Conservation (phyloP, 257 asterid species). For the Solanum sitiens region DNA sequence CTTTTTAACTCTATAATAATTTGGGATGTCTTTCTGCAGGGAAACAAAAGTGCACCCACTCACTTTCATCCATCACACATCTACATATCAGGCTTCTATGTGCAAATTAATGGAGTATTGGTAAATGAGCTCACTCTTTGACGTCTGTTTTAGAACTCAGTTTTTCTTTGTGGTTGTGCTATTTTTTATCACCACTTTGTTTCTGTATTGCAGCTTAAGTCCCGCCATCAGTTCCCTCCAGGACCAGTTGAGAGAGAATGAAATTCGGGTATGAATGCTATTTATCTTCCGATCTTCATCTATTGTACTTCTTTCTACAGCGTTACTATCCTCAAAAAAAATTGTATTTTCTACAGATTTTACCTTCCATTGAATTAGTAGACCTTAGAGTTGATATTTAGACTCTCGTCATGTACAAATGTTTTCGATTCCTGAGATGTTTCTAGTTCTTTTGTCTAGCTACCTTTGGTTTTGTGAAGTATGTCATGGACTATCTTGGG, state of each 20-base stretch:
- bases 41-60: slow-evolving; percentile 80
- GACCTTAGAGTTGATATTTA: background rate
- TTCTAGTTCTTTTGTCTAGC: background rate
- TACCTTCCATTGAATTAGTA: background rate
- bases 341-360: background rate
- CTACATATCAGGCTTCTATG: slow-evolving; percentile 96
- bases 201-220: slow-evolving; percentile 56
- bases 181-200: slow-evolving; percentile 2
- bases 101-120: slow-evolving; percentile 97
- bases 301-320: background rate
- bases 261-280: slow-evolving; percentile 50
- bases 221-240: slow-evolving; percentile 86
- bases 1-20: background rate
- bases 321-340: too few species aligned
- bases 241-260: slow-evolving; percentile 86
- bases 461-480: background rate
- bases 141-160: background rate
- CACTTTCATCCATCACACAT: slow-evolving; percentile 78
- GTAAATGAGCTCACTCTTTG: slow-evolving; percentile 21
- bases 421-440: background rate
- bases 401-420: background rate
- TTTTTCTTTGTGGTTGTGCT: background rate
- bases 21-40: slow-evolving; percentile 24
- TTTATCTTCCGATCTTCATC: background rate
- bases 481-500: background rate